Evolutionary conservation across 305 asterid species (phyloP).

Genomic region (Fraxinus angustifolia): DNA sequence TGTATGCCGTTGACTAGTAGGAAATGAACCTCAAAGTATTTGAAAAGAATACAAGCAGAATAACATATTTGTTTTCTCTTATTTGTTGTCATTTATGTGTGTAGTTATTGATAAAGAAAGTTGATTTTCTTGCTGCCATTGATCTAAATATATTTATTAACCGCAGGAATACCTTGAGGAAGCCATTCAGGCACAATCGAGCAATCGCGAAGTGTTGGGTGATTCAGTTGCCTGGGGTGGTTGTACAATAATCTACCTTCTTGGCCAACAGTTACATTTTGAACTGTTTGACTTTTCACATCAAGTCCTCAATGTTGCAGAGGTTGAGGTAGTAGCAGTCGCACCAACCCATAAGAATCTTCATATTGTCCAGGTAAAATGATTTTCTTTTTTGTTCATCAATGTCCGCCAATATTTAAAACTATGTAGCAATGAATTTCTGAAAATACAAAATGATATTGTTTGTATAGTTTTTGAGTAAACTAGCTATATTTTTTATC

Average conservation of each 20-base stretch:
- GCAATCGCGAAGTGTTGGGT: constrained; percentile 70
- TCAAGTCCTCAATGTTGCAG: constrained; percentile 95
- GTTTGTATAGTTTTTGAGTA: background rate
- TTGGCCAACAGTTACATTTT: constrained; percentile 92
- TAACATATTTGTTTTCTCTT: background rate
- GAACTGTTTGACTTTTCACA: constrained; percentile 94
- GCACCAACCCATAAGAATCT: constrained; percentile 51
- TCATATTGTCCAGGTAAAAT: constrained; percentile 53
- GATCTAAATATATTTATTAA: constrained; percentile 4
- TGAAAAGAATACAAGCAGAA: background rate
- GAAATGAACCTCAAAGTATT: background rate
- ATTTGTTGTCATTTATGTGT: background rate
- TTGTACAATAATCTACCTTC: constrained; percentile 87
- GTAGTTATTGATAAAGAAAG: background rate
- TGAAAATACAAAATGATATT: background rate
- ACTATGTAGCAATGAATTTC: background rate
- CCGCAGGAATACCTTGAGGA: constrained; percentile 81
- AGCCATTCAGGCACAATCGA: constrained; percentile 58
- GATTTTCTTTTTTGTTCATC: background rate
- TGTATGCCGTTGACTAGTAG: background rate
- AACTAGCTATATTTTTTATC: background rate
- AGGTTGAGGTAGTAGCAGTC: constrained; percentile 70
- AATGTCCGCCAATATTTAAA: background rate
- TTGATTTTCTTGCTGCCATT: background rate
- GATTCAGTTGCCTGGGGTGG: constrained; percentile 99